Percentiles rank a stretch among this genome's conserved stretches.
These are phyloP conservation scores for Erucastrum elatum DNA, from an alignment of 345 rosid genomes.

Conservation along the genomic window DNA sequence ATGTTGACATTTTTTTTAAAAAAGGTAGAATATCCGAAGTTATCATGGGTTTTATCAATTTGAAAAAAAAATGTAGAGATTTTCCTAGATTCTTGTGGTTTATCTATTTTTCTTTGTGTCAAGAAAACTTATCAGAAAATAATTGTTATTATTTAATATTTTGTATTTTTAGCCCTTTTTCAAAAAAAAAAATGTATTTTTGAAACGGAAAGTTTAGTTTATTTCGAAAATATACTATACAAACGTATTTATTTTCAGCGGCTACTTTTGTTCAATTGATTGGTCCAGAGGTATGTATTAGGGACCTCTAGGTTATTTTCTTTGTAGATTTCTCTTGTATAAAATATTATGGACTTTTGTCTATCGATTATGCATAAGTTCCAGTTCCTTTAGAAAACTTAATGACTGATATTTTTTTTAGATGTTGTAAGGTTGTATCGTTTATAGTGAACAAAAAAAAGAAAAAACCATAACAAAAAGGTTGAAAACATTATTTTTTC, in stretches of 20 bases:
- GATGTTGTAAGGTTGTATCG: neutral
- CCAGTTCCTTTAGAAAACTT: neutral
- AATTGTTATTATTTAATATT: neutral
- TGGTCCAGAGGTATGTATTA: neutral
- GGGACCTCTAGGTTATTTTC: neutral
- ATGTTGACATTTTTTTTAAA: neutral
- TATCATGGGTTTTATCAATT: neutral
- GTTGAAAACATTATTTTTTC: no score
- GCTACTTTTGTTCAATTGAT: neutral
- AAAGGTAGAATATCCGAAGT: neutral
- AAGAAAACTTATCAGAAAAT: neutral
- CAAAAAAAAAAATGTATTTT: neutral
- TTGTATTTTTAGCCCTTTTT: neutral
- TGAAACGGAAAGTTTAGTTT: neutral
- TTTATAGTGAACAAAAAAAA: no score
- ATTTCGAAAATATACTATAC: neutral
- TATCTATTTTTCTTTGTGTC: neutral
- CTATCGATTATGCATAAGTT: neutral
- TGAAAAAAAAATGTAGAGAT: neutral
- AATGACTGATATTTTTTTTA: conserved; percentile 3
- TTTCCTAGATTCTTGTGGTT: neutral
- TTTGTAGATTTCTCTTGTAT: neutral
- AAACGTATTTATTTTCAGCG: no score
- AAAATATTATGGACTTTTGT: neutral
- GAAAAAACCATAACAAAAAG: no score